Evolutionary conservation across 495 filamentous ascomycete species (phyloP).

Genomic region (Neurospora discreta): DNA sequence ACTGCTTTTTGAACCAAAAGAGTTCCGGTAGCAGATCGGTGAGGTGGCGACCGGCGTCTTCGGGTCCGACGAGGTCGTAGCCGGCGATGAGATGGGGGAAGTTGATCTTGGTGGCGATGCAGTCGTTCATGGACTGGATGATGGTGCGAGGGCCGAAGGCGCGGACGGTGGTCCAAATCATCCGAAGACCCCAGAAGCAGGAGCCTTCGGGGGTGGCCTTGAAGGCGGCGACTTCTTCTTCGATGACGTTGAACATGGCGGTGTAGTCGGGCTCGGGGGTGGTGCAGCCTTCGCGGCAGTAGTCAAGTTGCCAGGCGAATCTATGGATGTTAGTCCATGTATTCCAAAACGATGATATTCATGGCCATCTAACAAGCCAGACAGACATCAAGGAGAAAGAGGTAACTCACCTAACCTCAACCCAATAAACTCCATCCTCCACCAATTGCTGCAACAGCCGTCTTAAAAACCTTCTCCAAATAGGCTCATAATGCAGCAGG

Average conservation of each 20-base stretch:
- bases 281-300: conserved; percentile 47
- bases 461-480: conserved; percentile 65
- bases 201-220: conserved; percentile 52
- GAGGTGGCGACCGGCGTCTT: conserved; percentile 65
- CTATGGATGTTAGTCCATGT: conserved; percentile 18
- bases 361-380: background rate
- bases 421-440: conserved; percentile 71
- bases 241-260: conserved; percentile 57
- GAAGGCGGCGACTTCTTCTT: conserved; percentile 72
- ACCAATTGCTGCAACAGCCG: conserved; percentile 55
- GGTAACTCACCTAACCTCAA: conserved; percentile 46
- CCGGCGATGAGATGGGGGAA: conserved; percentile 75
- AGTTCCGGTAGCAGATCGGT: conserved; percentile 68
- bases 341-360: background rate
- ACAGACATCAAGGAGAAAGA: background rate
- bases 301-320: conserved; percentile 49
- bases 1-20: conserved; percentile 86
- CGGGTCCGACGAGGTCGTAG: conserved; percentile 81
- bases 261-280: conserved; percentile 48
- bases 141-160: conserved; percentile 50
- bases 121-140: conserved; percentile 70
- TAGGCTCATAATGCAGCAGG: conserved; percentile 81
- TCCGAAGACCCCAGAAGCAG: conserved; percentile 70
- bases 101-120: conserved; percentile 65
- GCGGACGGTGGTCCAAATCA: conserved; percentile 79